A percentile compares a stretch with the other conserved stretches of the same genome.
Evolutionary conservation across 495 filamentous ascomycete genomes (phyloP).

Genomic region (Aspergillus incahuasiensis): DNA sequence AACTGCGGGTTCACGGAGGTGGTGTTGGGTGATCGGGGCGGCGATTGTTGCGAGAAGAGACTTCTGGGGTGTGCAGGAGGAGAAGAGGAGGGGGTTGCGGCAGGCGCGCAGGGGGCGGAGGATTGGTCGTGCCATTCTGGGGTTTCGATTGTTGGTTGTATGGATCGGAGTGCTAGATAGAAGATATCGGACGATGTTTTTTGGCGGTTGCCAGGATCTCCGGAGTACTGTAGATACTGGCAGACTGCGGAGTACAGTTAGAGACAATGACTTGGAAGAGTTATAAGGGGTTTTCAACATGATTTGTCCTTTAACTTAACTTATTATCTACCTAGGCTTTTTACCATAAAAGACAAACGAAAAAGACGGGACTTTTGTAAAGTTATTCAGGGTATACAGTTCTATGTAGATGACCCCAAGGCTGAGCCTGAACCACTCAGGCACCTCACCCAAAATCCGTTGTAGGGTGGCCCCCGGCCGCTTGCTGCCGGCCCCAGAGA

Average conservation of each 20-base stretch:
- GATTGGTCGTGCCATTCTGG: slow-evolving; percentile 11
- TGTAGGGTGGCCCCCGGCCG: too few species aligned
- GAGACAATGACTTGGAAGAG: too few species aligned
- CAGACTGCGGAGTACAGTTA: too few species aligned
- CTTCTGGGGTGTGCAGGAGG: slow-evolving; percentile 1
- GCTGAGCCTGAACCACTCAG: background rate
- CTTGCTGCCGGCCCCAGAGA: too few species aligned
- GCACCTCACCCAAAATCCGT: background rate
- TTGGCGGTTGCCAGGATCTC: background rate
- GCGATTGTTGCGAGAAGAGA: slow-evolving; percentile 1
- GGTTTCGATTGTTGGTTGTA: background rate
- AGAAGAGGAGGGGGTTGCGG: background rate
- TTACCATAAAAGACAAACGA: too few species aligned
- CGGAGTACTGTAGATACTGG: too few species aligned
- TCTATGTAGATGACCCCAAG: too few species aligned
- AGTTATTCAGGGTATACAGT: too few species aligned
- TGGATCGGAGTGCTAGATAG: background rate
- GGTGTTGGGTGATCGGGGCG: background rate
- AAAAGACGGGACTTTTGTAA: too few species aligned
- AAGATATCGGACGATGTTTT: slow-evolving; percentile 2
- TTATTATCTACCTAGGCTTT: too few species aligned
- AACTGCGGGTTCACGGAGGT: slow-evolving; percentile 1
- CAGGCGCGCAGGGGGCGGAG: background rate
- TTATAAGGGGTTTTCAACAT: too few species aligned
- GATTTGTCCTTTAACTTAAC: too few species aligned